Percentiles rank a stretch among this genome's conserved stretches.
These are phyloP conservation scores for Cyclotella baltica DNA, from an alignment of 108 stramenopile species.

Conservation along the genomic window DNA sequence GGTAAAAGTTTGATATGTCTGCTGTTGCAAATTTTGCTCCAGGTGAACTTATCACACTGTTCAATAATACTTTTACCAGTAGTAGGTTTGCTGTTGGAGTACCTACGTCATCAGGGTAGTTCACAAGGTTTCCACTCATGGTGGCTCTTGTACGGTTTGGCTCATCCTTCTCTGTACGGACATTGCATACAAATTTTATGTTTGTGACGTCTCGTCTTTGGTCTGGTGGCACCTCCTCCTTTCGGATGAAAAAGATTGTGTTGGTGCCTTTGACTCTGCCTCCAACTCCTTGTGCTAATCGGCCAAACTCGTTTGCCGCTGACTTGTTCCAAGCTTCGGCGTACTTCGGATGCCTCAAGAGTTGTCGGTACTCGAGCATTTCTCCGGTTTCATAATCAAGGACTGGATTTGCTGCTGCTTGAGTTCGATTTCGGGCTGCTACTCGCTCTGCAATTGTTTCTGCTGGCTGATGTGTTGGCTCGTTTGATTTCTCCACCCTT, in stretches of 20 bases:
- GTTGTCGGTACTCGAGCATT: no score
- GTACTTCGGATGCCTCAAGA: no score
- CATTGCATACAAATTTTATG: constrained; percentile 28
- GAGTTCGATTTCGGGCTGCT: constrained; percentile 14
- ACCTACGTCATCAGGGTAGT: no score
- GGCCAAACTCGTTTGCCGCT: no score
- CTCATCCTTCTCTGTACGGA: constrained; percentile 38
- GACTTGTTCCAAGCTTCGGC: no score
- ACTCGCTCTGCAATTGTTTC: neutral
- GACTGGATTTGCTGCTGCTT: no score
- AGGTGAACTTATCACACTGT: no score
- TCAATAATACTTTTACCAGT: constrained; percentile 31
- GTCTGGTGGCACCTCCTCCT: constrained; percentile 35
- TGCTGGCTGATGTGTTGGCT: neutral
- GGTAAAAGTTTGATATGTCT: no score
- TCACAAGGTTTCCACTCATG: no score
- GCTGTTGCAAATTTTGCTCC: no score
- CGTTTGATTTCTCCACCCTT: neutral
- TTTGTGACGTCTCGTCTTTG: constrained; percentile 27
- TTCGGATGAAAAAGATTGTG: neutral
- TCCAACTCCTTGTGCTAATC: no score
- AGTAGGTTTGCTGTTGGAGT: constrained; percentile 29
- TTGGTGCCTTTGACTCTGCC: constrained; percentile 4
- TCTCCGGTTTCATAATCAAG: no score
- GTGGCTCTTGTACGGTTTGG: constrained; percentile 16